phyloP scores from a whole-genome alignment of 345 rosid genomes.

The Bruguiera parviflora region DNA sequence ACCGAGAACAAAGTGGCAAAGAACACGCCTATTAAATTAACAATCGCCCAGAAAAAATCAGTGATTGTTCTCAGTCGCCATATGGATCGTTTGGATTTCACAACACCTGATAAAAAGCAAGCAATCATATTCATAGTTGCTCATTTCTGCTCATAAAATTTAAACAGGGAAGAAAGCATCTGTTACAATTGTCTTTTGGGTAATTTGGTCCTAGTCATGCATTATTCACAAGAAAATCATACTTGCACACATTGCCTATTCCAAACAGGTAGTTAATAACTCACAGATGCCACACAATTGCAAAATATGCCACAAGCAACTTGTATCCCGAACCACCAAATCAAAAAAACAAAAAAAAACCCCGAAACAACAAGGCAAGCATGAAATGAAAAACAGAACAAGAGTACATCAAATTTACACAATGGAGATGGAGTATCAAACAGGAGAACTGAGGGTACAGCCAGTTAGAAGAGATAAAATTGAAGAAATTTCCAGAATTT shows the following conservation, averaged over 20 bases:
- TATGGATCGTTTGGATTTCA: slow-evolving; percentile 52
- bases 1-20: slow-evolving; percentile 75
- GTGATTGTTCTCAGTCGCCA: slow-evolving; percentile 66
- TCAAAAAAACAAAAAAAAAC: too few species aligned
- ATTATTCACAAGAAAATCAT: neutral
- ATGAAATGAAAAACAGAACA: too few species aligned
- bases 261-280: neutral
- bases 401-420: too few species aligned
- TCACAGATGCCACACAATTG: neutral
- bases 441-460: too few species aligned
- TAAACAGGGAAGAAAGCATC: neutral
- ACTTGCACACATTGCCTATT: too few species aligned
- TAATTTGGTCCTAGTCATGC: neutral
- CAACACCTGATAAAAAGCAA: slow-evolving; percentile 34
- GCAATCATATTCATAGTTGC: neutral
- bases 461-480: too few species aligned
- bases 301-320: too few species aligned
- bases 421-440: too few species aligned
- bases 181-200: neutral
- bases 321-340: too few species aligned
- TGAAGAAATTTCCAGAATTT: too few species aligned
- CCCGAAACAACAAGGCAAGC: too few species aligned
- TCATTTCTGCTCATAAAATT: neutral
- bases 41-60: slow-evolving; percentile 67
- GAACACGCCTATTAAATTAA: slow-evolving; percentile 56